Conservation (phyloP, 192 early-diverging fungal genomes). For the Jimgerdemannia flammicorona region DNA sequence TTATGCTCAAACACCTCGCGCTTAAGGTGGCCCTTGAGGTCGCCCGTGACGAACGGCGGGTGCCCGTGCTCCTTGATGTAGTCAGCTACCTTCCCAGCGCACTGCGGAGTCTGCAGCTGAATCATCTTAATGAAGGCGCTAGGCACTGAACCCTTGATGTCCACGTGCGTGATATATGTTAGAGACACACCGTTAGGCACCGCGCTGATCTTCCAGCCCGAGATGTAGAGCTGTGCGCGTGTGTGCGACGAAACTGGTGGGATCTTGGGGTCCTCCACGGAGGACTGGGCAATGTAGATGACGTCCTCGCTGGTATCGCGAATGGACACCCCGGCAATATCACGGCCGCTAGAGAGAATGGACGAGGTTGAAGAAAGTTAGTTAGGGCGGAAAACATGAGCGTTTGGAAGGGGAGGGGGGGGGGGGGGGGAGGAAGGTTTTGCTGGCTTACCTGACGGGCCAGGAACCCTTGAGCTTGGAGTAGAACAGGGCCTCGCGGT, state of each 20-base stretch:
- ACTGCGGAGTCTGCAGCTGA: constrained; percentile 40
- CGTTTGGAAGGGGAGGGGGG: background rate
- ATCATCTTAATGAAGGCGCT: constrained; percentile 39
- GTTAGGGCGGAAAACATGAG: background rate
- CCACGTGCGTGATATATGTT: constrained; percentile 47
- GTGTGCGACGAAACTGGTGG: constrained; percentile 46
- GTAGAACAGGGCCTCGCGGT: constrained; percentile 25
- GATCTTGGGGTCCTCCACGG: constrained; percentile 43
- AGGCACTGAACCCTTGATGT: constrained; percentile 48
- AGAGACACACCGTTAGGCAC: constrained; percentile 32
- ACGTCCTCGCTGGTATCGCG: constrained; percentile 24
- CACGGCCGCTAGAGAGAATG: constrained; percentile 29
- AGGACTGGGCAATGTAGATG: constrained; percentile 41
- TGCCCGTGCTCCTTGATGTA: constrained; percentile 42
- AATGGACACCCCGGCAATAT: constrained; percentile 36
- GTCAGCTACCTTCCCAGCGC: constrained; percentile 40
- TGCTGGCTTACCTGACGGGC: constrained; percentile 25
- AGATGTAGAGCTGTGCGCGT: constrained; percentile 40
- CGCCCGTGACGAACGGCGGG: constrained; percentile 31
- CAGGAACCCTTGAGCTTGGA: constrained; percentile 23
- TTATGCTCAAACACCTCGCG: constrained; percentile 36
- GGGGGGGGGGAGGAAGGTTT: background rate
- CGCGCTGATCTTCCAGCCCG: constrained; percentile 47
- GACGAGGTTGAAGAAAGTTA: no score
- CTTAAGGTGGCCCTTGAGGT: constrained; percentile 23